Conservation (phyloP, 1,284 basidiomycete species). For the Tremellales sp. region DNA sequence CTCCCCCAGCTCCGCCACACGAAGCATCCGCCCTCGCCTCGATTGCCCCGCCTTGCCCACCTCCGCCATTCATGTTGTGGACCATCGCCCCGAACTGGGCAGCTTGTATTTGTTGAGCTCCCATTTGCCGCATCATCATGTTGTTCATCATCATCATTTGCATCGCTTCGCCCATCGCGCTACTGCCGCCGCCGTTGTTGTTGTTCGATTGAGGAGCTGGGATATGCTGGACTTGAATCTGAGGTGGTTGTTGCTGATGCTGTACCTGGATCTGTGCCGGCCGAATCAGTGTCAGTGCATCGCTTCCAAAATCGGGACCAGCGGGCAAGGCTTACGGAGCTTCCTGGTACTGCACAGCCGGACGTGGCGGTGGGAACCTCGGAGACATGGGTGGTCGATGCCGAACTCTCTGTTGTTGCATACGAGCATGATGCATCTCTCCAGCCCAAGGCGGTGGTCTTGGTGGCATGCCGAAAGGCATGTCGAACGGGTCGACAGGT, state of each 20-base stretch:
- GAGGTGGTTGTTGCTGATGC: constrained; percentile 4
- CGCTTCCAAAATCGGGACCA: too few species aligned
- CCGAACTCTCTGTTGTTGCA: not conserved
- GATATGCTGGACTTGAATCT: constrained; percentile 8
- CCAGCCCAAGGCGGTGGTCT: not conserved
- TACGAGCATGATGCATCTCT: not conserved
- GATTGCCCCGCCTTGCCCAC: not conserved
- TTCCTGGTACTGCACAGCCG: too few species aligned
- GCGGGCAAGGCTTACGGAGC: too few species aligned
- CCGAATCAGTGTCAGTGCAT: too few species aligned
- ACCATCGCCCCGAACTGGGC: constrained; percentile 30
- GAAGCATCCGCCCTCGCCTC: not conserved
- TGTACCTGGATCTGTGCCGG: not conserved
- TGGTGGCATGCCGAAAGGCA: too few species aligned
- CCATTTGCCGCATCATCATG: constrained; percentile 38
- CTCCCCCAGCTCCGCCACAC: not conserved
- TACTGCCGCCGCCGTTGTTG: not conserved
- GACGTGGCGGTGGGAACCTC: too few species aligned
- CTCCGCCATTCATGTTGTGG: not conserved
- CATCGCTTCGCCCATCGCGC: constrained; percentile 19
- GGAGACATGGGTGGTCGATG: not conserved
- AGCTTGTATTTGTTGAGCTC: constrained; percentile 31
- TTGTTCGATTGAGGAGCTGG: not conserved
- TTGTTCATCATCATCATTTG: constrained; percentile 37
- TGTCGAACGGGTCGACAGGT: too few species aligned